A percentile compares a stretch with the other conserved stretches of the same genome.
phyloP scores from a whole-genome alignment of 1,139 yeast genomes.

The Meyerozyma sp. region DNA sequence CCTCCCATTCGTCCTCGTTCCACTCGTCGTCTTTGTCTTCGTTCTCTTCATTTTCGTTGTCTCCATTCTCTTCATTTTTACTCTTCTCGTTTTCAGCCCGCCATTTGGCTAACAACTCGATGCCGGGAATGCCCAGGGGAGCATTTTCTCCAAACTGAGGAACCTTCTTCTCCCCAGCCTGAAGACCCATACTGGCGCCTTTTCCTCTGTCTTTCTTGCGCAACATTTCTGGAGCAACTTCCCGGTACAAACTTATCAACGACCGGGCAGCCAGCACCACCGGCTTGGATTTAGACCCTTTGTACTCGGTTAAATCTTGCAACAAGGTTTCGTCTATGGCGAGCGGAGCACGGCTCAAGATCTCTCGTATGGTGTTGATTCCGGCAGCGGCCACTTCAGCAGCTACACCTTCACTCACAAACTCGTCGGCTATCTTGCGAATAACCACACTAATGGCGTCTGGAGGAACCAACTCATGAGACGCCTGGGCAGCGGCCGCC shows the following conservation, averaged over 20 bases:
- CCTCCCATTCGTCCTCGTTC: slow-evolving; percentile 36
- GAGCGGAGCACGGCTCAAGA: slow-evolving; percentile 85
- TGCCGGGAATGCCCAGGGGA: slow-evolving; percentile 75
- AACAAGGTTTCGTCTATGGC: slow-evolving; percentile 83
- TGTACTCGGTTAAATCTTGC: slow-evolving; percentile 86
- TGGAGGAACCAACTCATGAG: slow-evolving; percentile 96
- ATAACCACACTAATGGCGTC: slow-evolving; percentile 76
- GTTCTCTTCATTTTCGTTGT: slow-evolving; percentile 31
- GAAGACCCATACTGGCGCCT: slow-evolving; percentile 74
- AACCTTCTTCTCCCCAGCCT: slow-evolving; percentile 41
- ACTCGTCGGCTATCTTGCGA: slow-evolving; percentile 92
- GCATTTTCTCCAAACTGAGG: slow-evolving; percentile 71
- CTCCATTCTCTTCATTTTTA: slow-evolving; percentile 34
- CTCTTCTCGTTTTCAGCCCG: slow-evolving; percentile 24
- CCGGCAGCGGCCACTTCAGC: slow-evolving; percentile 99
- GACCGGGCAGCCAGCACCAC: slow-evolving; percentile 94
- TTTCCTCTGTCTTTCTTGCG: slow-evolving; percentile 89
- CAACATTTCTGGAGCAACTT: slow-evolving; percentile 94
- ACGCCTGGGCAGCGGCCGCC: slow-evolving; percentile 96
- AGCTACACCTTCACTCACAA: slow-evolving; percentile 96
- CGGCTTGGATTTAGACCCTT: slow-evolving; percentile 88
- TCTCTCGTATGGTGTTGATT: slow-evolving; percentile 88
- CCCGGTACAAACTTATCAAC: slow-evolving; percentile 81
- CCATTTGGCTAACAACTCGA: slow-evolving; percentile 88
- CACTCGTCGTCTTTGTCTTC: not conserved